Conservation (phyloP, 306 rosid genomes). For the Fragaria vesca region DNA sequence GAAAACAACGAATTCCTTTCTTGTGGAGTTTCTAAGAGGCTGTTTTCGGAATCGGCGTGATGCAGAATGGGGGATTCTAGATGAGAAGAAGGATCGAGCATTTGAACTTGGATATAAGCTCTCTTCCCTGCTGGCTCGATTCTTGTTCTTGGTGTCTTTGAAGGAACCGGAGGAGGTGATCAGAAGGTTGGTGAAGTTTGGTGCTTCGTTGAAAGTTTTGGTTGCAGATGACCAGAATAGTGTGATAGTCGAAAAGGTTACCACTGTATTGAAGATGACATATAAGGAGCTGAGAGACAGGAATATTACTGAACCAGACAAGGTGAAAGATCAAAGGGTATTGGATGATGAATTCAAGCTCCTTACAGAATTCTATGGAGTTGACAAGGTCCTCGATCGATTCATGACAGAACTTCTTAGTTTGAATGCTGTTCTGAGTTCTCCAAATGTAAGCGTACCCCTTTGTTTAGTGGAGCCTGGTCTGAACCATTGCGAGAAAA, state of each 20-base stretch:
- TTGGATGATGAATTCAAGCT: not conserved
- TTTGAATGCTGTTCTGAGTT: not conserved
- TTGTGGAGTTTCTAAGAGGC: not conserved
- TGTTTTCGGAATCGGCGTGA: not conserved
- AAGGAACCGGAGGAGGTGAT: constrained; percentile 8
- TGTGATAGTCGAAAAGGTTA: not conserved
- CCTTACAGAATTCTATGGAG: not conserved
- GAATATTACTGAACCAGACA: not conserved
- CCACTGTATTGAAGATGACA: not conserved
- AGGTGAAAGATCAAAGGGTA: not conserved
- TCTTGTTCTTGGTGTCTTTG: constrained; percentile 7
- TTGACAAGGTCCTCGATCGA: not conserved
- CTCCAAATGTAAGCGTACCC: not conserved
- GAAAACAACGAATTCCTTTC: not conserved
- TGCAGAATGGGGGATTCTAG: not conserved
- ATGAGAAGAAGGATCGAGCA: not conserved
- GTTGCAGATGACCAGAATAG: not conserved
- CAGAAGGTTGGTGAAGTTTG: not conserved
- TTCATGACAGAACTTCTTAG: not conserved
- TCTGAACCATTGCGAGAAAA: not conserved
- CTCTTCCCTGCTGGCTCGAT: not conserved
- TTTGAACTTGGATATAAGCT: not conserved
- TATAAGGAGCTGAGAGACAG: constrained; percentile 1
- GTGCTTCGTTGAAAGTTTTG: not conserved
- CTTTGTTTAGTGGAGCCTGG: not conserved